These are phyloP conservation scores for Eimeria tenella DNA, from an alignment of 169 alveolate species.

Conservation along the genomic window DNA sequence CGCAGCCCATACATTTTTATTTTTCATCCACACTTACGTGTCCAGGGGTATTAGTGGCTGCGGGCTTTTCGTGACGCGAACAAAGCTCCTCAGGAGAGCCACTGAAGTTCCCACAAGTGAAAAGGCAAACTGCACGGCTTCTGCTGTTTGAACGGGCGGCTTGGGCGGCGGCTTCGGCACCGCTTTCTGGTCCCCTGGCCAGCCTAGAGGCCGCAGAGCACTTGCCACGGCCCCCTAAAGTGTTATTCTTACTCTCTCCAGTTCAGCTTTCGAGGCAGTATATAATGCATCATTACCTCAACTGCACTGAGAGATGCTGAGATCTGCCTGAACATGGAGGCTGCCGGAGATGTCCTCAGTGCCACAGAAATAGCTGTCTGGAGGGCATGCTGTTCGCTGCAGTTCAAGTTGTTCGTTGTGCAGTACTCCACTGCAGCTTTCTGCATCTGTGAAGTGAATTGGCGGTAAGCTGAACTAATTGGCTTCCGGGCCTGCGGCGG, in stretches of 20 bases:
- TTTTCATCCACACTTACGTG: conserved; percentile 13
- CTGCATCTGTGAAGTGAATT: conserved; percentile 25
- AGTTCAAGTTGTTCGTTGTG: conserved; percentile 52
- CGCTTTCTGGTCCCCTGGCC: conserved; percentile 55
- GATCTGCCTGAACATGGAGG: conserved; percentile 66
- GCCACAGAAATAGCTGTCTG: conserved; percentile 68
- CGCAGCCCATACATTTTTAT: too few relatives aligned
- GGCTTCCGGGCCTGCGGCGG: conserved; percentile 62
- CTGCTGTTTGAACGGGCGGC: conserved; percentile 26
- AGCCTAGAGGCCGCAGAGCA: conserved; percentile 63
- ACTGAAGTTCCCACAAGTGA: conserved; percentile 68
- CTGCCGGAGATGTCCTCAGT: conserved; percentile 63
- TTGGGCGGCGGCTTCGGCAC: conserved; percentile 42
- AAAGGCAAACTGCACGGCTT: conserved; percentile 57
- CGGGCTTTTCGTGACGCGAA: conserved; percentile 33
- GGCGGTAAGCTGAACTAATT: conserved; percentile 10
- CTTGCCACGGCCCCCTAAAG: conserved; percentile 57
- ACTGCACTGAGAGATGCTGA: conserved; percentile 67
- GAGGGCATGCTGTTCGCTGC: conserved; percentile 54
- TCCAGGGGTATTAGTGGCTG: background rate
- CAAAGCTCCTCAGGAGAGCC: conserved; percentile 57
- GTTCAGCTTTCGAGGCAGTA: background rate
- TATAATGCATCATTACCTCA: background rate
- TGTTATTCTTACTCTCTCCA: background rate
- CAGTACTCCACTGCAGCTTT: conserved; percentile 63